phyloP scores from a whole-genome alignment of 176 grass and related monocot species.

The Cenchrus americanus region DNA sequence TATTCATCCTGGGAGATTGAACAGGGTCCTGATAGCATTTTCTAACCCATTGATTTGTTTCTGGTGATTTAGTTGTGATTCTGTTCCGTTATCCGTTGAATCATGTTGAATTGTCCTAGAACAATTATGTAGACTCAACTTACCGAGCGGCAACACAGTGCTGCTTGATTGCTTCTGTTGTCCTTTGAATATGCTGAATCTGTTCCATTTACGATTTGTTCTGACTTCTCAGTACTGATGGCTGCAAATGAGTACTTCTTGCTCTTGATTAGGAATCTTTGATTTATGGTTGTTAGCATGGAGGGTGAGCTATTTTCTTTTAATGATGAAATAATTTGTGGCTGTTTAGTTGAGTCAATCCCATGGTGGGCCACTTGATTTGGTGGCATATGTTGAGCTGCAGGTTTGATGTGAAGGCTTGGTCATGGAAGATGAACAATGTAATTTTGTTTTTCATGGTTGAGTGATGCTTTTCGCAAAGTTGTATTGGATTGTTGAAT shows the following conservation, averaged over 20 bases:
- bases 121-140: background rate
- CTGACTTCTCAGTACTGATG: background rate
- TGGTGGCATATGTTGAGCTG: constrained; percentile 36
- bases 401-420: constrained; percentile 16
- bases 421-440: background rate
- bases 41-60: background rate
- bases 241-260: background rate
- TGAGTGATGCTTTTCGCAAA: constrained; percentile 20
- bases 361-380: constrained; percentile 9
- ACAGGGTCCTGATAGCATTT: background rate
- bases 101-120: background rate
- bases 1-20: constrained; percentile 3
- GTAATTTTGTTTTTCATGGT: constrained; percentile 13
- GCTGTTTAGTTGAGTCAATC: constrained; percentile 15
- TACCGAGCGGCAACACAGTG: background rate
- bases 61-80: background rate
- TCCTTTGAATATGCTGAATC: background rate
- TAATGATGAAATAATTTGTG: constrained; percentile 24
- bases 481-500: constrained; percentile 11
- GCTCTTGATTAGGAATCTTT: constrained; percentile 8
- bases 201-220: background rate
- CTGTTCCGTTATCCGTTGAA: background rate
- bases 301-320: constrained; percentile 16
- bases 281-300: constrained; percentile 30
- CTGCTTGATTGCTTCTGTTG: background rate